phyloP scores from a whole-genome alignment of 495 filamentous ascomycete species.

The Penicillium verhagenii region DNA sequence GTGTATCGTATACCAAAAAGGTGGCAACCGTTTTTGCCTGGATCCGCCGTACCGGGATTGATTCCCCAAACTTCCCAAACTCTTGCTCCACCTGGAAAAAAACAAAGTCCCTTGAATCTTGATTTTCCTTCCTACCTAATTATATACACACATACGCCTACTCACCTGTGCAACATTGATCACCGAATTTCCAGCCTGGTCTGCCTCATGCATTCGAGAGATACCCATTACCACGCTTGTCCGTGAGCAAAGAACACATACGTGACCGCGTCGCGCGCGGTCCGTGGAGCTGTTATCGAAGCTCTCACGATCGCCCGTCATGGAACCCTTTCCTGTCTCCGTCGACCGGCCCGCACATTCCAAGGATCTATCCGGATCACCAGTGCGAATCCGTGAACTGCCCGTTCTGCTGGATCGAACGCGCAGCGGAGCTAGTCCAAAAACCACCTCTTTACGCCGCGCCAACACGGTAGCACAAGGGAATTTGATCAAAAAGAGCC shows the following conservation, averaged over 20 bases:
- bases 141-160: too few species aligned
- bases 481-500: conserved; percentile 31
- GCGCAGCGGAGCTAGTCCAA: conserved; percentile 22
- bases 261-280: conserved; percentile 17
- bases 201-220: neutral
- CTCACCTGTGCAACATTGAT: too few species aligned
- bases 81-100: conserved; percentile 13
- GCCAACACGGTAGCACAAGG: conserved; percentile 46
- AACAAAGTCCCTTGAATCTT: too few species aligned
- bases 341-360: conserved; percentile 15
- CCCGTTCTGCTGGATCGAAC: conserved; percentile 14
- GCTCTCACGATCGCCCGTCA: conserved; percentile 18
- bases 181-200: neutral
- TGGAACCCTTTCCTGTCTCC: conserved; percentile 23
- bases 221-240: neutral
- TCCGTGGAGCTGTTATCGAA: conserved; percentile 12
- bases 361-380: conserved; percentile 16
- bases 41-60: conserved; percentile 29
- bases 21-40: conserved; percentile 4
- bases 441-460: conserved; percentile 33
- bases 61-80: conserved; percentile 12
- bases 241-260: neutral
- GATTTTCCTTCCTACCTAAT: neutral
- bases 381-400: conserved; percentile 23
- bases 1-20: neutral